Evolutionary conservation across 2,329 filamentous ascomycete genomes (phyloP).

Genomic region (Xylariales sp.): DNA sequence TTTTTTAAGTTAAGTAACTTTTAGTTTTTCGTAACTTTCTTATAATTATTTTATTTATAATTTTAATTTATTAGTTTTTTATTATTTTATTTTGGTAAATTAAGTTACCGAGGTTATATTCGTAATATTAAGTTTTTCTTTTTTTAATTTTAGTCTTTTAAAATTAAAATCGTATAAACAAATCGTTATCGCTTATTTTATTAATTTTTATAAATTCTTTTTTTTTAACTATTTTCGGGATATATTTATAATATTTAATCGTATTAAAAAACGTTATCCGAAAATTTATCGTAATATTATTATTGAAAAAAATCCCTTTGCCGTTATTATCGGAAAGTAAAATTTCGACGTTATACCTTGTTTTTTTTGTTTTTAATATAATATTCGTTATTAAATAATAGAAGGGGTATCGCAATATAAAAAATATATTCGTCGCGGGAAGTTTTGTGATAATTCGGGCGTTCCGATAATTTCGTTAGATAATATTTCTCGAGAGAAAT

Average conservation of each 20-base stretch:
- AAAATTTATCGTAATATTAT: too few species aligned
- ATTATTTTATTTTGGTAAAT: neutral
- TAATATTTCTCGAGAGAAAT: too few species aligned
- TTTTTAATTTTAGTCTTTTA: conserved; percentile 5
- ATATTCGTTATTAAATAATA: too few species aligned
- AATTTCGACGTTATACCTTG: too few species aligned
- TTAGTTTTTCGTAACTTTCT: neutral
- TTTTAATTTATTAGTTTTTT: neutral
- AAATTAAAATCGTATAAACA: conserved; percentile 5
- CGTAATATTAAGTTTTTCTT: conserved; percentile 3
- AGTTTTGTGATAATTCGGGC: neutral
- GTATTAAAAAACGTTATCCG: conserved; percentile 1
- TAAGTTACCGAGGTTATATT: conserved; percentile 5
- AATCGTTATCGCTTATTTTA: too few species aligned
- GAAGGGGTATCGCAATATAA: neutral
- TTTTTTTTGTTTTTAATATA: too few species aligned
- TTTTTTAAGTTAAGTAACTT: conserved; percentile 3
- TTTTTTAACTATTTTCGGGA: too few species aligned
- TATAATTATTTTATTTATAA: neutral
- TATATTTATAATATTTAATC: conserved; percentile 8
- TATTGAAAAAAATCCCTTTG: conserved; percentile 9
- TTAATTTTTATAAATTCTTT: too few species aligned
- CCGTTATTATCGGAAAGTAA: neutral
- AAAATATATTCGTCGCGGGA: neutral
- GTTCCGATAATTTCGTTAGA: too few species aligned